Base-by-base conservation (phyloP, 345 rosid genomes). In the Raphanus sativus region DNA sequence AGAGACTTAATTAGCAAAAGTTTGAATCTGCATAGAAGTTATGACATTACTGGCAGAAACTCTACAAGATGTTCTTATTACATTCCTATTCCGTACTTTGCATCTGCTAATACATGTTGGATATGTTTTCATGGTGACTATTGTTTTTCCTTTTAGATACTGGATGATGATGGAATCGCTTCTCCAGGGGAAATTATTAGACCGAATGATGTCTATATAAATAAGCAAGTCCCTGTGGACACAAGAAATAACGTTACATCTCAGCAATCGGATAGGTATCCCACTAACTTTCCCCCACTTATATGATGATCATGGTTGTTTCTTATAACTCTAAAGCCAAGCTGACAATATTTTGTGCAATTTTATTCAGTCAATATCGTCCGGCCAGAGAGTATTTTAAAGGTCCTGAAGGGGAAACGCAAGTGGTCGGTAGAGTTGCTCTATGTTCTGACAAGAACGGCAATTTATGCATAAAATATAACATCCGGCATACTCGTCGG, bases 101-200 rank as follows among this genome's bases (percentile, higher is more conserved):
- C 29, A 28, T 28, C 29, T 15, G 66, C 48, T 62, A 8, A 62
- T 30, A 24, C 13, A 59, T 66, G 59, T 28, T 36, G 36, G 54
- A 28, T 67, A 59, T 16, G 32, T 59, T 71, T 45, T 65, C 62
- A 30, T 33, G 32, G 65, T 81, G 8, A 54, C 32, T 28, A 12
- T 67, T 65, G 28, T 67, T 26, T 24, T 36, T 69, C 42, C 30
- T 79, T 29, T 77, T 5, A 94, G 98, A 84, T 86, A 69, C 80
- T 92, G 79, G 98, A 91, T 77, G 81, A 88, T 66, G 98, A 94
- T 69, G 98, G 98, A 71, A 69, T 94, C 15, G 98, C 93, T 77
- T 48, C 97, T 66, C 98, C 98, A 25, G 98, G 97, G 45, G 94
- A 94, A 86, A 88, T 89, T 75, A 90, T 94, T 67, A 85, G 90